A percentile compares a stretch with the other conserved stretches of the same genome.
These are phyloP conservation scores for Larix kaempferi DNA, from an alignment of 75 land plant genomes.

Conservation along the genomic window DNA sequence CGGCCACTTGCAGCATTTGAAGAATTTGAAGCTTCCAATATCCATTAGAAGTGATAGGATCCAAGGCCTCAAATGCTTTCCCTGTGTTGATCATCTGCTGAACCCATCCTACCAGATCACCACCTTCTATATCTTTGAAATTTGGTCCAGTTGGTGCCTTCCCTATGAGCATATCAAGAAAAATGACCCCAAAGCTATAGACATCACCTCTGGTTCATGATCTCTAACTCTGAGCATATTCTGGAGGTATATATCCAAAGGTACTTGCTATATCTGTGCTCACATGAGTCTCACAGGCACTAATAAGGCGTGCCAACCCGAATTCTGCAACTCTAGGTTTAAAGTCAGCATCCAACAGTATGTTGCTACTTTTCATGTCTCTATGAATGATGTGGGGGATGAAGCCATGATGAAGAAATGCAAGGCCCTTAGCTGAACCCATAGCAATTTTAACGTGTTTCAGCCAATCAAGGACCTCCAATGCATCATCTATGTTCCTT, in stretches of 20 bases:
- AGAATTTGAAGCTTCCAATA: constrained; percentile 31
- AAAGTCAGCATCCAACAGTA: constrained; percentile 34
- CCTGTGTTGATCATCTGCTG: constrained; percentile 29
- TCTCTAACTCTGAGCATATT: constrained; percentile 36
- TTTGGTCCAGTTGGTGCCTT: constrained; percentile 44
- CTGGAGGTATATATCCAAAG: constrained; percentile 47
- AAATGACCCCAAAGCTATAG: constrained; percentile 41
- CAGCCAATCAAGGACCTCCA: constrained; percentile 32
- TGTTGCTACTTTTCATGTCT: constrained; percentile 44
- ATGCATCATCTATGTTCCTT: constrained; percentile 32
- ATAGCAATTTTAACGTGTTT: constrained; percentile 33
- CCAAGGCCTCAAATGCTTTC: constrained; percentile 20
- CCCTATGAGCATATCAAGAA: constrained; percentile 38
- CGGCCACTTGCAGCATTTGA: constrained; percentile 23
- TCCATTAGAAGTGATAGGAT: constrained; percentile 19
- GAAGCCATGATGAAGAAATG: constrained; percentile 43
- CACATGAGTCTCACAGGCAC: constrained; percentile 46
- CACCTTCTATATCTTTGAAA: constrained; percentile 32
- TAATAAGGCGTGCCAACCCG: constrained; percentile 39
- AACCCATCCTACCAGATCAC: constrained; percentile 42
- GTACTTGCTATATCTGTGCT: constrained; percentile 46
- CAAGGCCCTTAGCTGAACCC: constrained; percentile 30
- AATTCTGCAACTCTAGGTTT: constrained; percentile 42
- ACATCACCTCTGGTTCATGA: constrained; percentile 44
- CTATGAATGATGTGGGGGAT: constrained; percentile 47